A percentile compares a stretch with the other conserved stretches of the same genome.
These are phyloP conservation scores for Heliamphora exappendiculata DNA, from an alignment of 148 eudicot genomes.

Conservation along the genomic window DNA sequence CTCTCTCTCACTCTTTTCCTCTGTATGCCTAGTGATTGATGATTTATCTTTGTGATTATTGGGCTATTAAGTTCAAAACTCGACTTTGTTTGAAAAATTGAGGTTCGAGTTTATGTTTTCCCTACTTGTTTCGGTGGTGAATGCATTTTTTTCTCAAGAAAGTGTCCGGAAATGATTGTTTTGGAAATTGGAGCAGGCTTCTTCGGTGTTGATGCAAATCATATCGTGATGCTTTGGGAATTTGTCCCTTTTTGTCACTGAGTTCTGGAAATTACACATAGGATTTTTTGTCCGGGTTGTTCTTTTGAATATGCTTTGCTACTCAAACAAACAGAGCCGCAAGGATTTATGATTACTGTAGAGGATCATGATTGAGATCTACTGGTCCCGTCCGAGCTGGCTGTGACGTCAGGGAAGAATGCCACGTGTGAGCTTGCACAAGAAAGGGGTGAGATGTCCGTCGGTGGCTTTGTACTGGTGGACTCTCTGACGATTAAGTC, in stretches of 20 bases:
- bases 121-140: background rate
- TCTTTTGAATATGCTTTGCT: background rate
- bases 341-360: too few species aligned
- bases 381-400: too few species aligned
- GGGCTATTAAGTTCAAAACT: background rate
- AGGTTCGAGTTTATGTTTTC: background rate
- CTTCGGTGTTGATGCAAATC: background rate
- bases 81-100: background rate
- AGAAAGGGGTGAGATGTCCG: too few species aligned
- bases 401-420: too few species aligned
- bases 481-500: too few species aligned
- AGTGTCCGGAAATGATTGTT: background rate
- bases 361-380: too few species aligned
- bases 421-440: too few species aligned
- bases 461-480: too few species aligned
- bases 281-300: background rate
- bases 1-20: background rate
- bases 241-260: too few species aligned
- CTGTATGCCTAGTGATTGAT: background rate
- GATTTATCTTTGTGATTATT: background rate
- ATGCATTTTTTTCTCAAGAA: background rate
- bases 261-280: background rate
- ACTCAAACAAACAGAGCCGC: background rate
- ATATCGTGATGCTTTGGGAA: background rate
- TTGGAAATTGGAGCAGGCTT: background rate